These are phyloP conservation scores for Triadica sebifera DNA, from an alignment of 345 rosid genomes.

Conservation along the genomic window DNA sequence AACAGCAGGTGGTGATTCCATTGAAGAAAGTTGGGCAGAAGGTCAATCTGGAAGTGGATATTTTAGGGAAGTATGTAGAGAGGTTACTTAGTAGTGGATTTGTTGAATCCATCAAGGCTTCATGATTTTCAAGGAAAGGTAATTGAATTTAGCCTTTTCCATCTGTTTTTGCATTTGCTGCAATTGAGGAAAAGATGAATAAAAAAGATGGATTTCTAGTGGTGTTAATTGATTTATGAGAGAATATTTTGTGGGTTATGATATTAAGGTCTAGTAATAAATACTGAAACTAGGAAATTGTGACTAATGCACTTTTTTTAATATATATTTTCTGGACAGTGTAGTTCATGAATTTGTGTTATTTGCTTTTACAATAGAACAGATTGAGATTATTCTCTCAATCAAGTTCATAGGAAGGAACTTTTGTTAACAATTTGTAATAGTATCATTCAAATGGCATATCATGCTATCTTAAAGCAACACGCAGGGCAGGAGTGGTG, in stretches of 20 bases:
- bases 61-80: conserved; percentile 90
- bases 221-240: not conserved
- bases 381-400: too few relatives aligned
- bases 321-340: too few relatives aligned
- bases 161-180: not conserved
- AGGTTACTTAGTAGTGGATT: conserved; percentile 67
- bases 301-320: too few relatives aligned
- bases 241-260: not conserved
- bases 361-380: too few relatives aligned
- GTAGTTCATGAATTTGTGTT: too few relatives aligned
- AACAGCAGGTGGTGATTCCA: conserved; percentile 71
- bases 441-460: too few relatives aligned
- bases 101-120: conserved; percentile 41
- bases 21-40: conserved; percentile 71
- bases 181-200: not conserved
- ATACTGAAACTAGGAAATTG: too few relatives aligned
- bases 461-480: too few relatives aligned
- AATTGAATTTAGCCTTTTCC: not conserved
- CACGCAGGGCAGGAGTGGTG: too few relatives aligned
- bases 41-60: conserved; percentile 91
- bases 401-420: too few relatives aligned
- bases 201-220: not conserved
- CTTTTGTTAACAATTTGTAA: too few relatives aligned
- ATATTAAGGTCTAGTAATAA: too few relatives aligned
- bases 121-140: conserved; percentile 15